Evolutionary conservation across 176 grass and related monocot species (phyloP).

Genomic region (Saccharum officinarum): DNA sequence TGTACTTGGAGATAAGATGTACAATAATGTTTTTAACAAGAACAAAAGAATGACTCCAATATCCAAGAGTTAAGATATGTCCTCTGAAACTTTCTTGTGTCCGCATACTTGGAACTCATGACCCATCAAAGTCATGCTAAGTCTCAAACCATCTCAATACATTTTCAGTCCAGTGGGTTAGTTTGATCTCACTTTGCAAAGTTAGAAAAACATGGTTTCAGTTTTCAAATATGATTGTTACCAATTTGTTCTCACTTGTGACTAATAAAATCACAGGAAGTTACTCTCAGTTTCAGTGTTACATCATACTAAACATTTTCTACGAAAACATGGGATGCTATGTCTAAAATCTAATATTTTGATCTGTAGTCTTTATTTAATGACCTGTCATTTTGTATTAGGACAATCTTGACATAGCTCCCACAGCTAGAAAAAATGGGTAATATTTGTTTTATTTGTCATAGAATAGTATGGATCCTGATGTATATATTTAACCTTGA

Average conservation of each 20-base stretch:
- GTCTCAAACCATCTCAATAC: not conserved
- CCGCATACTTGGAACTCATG: not conserved
- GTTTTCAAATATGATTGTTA: too few relatives aligned
- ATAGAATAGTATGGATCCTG: slow-evolving; percentile 29
- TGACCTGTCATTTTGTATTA: not conserved
- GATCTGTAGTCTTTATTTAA: not conserved
- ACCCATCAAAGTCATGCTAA: too few relatives aligned
- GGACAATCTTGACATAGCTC: not conserved
- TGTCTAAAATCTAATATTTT: not conserved
- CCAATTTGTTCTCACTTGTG: too few relatives aligned
- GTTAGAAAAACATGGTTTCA: too few relatives aligned
- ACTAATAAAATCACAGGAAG: too few relatives aligned
- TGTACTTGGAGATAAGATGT: not conserved
- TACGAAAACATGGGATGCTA: too few relatives aligned
- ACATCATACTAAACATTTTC: not conserved
- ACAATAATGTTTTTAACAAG: not conserved
- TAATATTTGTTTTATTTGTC: not conserved
- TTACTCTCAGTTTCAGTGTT: too few relatives aligned
- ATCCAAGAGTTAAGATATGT: too few relatives aligned
- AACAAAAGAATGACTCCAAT: not conserved
- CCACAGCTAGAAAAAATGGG: not conserved
- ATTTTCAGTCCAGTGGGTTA: not conserved
- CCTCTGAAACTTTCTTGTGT: not conserved
- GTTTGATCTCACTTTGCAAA: not conserved
- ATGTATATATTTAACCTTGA: slow-evolving; percentile 62